These are phyloP conservation scores for Phytophthora capsici DNA, from an alignment of 352 stramenopile species.

Conservation along the genomic window DNA sequence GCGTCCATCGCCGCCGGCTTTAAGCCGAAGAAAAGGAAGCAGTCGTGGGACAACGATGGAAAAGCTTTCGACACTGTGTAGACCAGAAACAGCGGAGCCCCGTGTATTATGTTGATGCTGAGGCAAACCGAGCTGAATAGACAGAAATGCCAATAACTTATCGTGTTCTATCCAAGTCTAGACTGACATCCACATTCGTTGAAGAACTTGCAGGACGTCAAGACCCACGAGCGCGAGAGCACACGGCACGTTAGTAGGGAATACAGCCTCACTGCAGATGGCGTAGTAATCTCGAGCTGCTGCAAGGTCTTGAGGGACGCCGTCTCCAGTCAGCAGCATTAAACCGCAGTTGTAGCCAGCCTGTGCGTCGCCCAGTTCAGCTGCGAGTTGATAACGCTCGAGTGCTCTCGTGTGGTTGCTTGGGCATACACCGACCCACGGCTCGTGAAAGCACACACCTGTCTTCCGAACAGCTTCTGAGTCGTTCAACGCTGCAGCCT, in stretches of 20 bases:
- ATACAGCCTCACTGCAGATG: conserved; percentile 55
- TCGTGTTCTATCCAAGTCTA: conserved; percentile 14
- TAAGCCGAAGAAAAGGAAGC: conserved; percentile 62
- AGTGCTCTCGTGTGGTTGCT: conserved; percentile 61
- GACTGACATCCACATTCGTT: conserved; percentile 13
- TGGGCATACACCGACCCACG: conserved; percentile 61
- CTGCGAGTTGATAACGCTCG: conserved; percentile 58
- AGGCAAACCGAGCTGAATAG: conserved; percentile 31
- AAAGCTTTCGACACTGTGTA: conserved; percentile 78
- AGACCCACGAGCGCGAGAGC: conserved; percentile 45
- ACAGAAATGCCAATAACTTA: conserved; percentile 39
- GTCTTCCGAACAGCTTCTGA: conserved; percentile 77
- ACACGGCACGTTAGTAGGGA: conserved; percentile 74
- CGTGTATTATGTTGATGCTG: conserved; percentile 31
- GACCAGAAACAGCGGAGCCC: conserved; percentile 14
- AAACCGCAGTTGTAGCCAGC: conserved; percentile 67
- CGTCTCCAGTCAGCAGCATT: conserved; percentile 63
- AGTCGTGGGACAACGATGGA: conserved; percentile 65
- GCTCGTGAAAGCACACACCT: conserved; percentile 65
- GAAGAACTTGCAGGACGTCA: conserved; percentile 27
- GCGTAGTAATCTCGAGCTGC: conserved; percentile 60
- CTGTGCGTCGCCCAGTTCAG: conserved; percentile 62
- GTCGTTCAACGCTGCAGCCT: conserved; percentile 66
- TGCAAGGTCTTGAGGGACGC: conserved; percentile 44
- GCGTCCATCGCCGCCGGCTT: conserved; percentile 48